A percentile compares a stretch with the other conserved stretches of the same genome.
Evolutionary conservation across 768 basidiomycete genomes (phyloP).

Genomic region (Russula compacta): DNA sequence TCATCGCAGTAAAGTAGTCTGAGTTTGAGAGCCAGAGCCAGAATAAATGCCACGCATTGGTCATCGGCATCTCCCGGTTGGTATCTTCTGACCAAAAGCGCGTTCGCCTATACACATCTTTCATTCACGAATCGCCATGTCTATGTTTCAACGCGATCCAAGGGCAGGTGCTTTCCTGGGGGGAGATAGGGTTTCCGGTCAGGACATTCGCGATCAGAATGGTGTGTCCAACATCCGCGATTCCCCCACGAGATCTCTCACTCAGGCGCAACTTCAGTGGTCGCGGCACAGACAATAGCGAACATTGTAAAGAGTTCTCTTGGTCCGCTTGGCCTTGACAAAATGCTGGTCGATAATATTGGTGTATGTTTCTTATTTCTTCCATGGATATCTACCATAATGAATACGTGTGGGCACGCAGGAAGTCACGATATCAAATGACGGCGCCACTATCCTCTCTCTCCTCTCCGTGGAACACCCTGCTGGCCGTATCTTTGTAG

Average conservation of each 20-base stretch:
- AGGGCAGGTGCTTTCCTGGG: slow-evolving; percentile 88
- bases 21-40: not conserved
- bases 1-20: not conserved
- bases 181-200: slow-evolving; percentile 88
- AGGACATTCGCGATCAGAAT: slow-evolving; percentile 96
- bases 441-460: slow-evolving; percentile 97
- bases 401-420: slow-evolving; percentile 28
- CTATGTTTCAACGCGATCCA: slow-evolving; percentile 88
- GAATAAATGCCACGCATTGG: not conserved
- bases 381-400: not conserved
- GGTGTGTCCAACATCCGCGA: slow-evolving; percentile 38
- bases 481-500: slow-evolving; percentile 94
- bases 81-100: not conserved
- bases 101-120: slow-evolving; percentile 1
- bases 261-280: slow-evolving; percentile 45
- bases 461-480: slow-evolving; percentile 93
- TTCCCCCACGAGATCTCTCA: not conserved
- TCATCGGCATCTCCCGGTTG: slow-evolving; percentile 12
- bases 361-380: slow-evolving; percentile 54
- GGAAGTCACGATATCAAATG: slow-evolving; percentile 99
- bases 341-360: slow-evolving; percentile 97
- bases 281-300: slow-evolving; percentile 92
- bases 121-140: slow-evolving; percentile 12
- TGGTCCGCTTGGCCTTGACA: slow-evolving; percentile 90
- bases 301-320: slow-evolving; percentile 96